Base-by-base conservation (phyloP, 805 yeast species). In the Saturnispora kantuleensis region DNA sequence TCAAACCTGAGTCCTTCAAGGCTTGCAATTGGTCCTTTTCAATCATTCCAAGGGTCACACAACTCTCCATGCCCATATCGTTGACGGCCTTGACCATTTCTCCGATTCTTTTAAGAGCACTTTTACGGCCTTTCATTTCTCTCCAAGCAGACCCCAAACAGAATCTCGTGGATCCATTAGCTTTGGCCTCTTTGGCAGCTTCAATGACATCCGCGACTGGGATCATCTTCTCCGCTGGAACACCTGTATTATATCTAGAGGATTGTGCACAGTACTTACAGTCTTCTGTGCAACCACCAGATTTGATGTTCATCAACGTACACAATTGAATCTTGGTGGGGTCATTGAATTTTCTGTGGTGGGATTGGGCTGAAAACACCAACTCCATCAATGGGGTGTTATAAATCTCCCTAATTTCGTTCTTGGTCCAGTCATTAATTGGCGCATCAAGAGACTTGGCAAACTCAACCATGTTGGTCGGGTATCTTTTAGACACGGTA, bases 101-200 rank as follows among this genome's bases (percentile, higher is more conserved):
- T 21, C 75, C 65, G 46, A 84, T 81, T 49, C 67, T 74, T 47
- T 70, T 74, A 49, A 84, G 57, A 1, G 82, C 86, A 13, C 77
- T 71, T 59, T 81, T 83, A 40, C 93, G 67, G 13, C 93, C 90
- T 40, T 67, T 66, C 93, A 84, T 84, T 49, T 82, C 90, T 58
- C 93, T 71, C 93, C 90, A 84, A 2, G 93, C 93, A 10, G 90
- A 86, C 39, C 93, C 93, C 79, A 84, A 74, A 57, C 93, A 84
- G 57, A 84, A 84, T 51, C 93, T 68, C 0, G 93, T 84, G 1
- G 83, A 73, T 0, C 90, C 90, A 51, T 82, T 81, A 5, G 53
- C 65, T 53, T 80, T 79, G 10, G 93, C 89, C 42, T 69, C 71
- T 44, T 62, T 65, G 1, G 93, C 93, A 30, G 76, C 80, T 41